Evolutionary conservation across 805 yeast genomes (phyloP), one percentile per base, ranked within the genome.

Genomic region (Lipomyces kockii): DNA sequence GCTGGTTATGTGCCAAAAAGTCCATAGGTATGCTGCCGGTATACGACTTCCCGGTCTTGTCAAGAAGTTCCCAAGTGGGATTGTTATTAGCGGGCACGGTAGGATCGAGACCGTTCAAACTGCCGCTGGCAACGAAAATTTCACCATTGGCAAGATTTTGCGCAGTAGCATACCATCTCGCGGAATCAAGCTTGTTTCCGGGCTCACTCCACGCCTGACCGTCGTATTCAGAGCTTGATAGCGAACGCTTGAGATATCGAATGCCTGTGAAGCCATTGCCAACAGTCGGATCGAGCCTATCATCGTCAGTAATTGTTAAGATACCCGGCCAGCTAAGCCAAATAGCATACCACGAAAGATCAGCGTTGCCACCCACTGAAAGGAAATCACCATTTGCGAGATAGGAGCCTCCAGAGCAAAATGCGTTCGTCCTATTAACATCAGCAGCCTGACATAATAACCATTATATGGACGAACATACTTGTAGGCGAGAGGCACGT

Each of bases 21-120:
- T 65, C 69, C 71, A 68, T 68, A 11, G 71, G 64, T 39, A 66
- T 59, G 25, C 61, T 60, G 17, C 55, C 71, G 2, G 62, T 52
- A 12, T 62, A 60, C 3, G 69, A 46, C 9, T n/a, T 32, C 14
- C 71, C 71, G n/a, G 69, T 58, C 51, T 65, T 65, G 46, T 62
- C 66, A 14, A 68, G 65, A 4, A 68, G 11, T 55, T 68, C 71
- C 55, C 59, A 68, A 9, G 71, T 65, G 11, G 71, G 71, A 51
- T 68, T 68, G 29, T 68, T 68, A 37, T 68, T 68, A 11, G 62
- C 69, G 4, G 69, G 32, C 8, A 68, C 67, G 4, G 69, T 65
- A 2, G 71, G 71, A 62, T 68, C 71, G 4, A 68, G 61, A 20
- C 71, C 71, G 37, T 68, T 68, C 53, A 68, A 53, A 57, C 66